These are phyloP conservation scores for Talaromyces borbonicus DNA, from an alignment of 495 filamentous ascomycete genomes.

Conservation along the genomic window DNA sequence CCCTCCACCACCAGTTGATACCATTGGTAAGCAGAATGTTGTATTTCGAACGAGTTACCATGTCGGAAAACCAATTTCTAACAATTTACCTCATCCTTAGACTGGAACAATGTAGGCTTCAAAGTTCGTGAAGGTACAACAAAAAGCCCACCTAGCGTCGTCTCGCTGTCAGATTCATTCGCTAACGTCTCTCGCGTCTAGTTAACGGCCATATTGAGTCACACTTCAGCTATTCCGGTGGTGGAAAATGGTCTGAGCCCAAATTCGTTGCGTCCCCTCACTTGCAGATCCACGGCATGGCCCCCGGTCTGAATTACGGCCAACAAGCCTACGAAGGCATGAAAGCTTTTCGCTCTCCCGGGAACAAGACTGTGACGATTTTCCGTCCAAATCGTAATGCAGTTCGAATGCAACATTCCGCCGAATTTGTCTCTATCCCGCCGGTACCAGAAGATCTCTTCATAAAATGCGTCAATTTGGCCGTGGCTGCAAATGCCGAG, in stretches of 20 bases:
- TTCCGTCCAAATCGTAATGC: slow-evolving; percentile 81
- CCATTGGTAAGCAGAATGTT: slow-evolving; percentile 50
- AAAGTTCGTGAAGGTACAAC: slow-evolving; percentile 71
- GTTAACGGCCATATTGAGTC: slow-evolving; percentile 40
- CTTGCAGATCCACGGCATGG: slow-evolving; percentile 80
- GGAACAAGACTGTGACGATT: slow-evolving; percentile 51
- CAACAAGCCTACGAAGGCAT: slow-evolving; percentile 91
- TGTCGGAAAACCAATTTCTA: not conserved
- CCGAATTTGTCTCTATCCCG: slow-evolving; percentile 70
- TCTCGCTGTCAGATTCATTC: not conserved
- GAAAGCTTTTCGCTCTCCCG: slow-evolving; percentile 75
- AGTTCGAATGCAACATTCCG: slow-evolving; percentile 65
- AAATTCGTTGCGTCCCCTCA: slow-evolving; percentile 66
- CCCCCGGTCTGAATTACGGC: slow-evolving; percentile 84
- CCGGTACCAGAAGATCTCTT: slow-evolving; percentile 64
- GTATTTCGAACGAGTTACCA: not conserved
- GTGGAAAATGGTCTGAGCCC: slow-evolving; percentile 54
- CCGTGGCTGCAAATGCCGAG: slow-evolving; percentile 76
- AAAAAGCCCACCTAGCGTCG: not conserved
- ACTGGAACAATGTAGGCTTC: slow-evolving; percentile 90
- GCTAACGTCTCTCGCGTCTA: slow-evolving; percentile 1
- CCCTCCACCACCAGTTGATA: slow-evolving; percentile 71
- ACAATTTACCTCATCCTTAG: slow-evolving; percentile 23
- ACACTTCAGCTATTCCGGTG: slow-evolving; percentile 58
- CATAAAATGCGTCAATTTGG: slow-evolving; percentile 60